Evolutionary conservation across 2,329 filamentous ascomycete genomes (phyloP).

Genomic region (Colletotrichum gigasporum): DNA sequence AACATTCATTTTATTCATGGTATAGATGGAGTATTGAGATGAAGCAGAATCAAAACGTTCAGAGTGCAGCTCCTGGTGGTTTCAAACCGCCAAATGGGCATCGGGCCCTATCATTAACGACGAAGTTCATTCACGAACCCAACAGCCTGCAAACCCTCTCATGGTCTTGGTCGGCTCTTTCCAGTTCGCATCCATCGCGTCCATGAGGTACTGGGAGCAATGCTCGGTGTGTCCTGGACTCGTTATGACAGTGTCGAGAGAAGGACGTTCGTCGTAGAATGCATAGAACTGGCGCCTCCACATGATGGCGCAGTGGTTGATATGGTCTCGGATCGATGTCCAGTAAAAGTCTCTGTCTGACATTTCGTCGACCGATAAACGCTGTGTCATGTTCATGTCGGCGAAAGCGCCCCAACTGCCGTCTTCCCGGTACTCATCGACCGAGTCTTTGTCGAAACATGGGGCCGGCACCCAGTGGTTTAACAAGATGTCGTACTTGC

Average conservation of each 20-base stretch:
- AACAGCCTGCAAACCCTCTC: constrained; percentile 28
- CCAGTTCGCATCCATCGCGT: constrained; percentile 33
- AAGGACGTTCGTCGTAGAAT: constrained; percentile 34
- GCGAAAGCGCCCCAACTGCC: constrained; percentile 35
- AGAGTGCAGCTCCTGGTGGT: too few species aligned
- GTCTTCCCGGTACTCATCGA: constrained; percentile 39
- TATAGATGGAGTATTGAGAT: too few species aligned
- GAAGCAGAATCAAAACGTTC: too few species aligned
- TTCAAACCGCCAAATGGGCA: too few species aligned
- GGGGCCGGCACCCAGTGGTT: constrained; percentile 38
- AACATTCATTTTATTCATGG: too few species aligned
- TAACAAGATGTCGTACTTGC: constrained; percentile 37
- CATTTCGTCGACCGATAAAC: constrained; percentile 35
- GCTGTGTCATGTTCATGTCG: constrained; percentile 36
- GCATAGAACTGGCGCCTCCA: constrained; percentile 39
- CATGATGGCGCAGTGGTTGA: constrained; percentile 39
- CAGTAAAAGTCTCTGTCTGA: constrained; percentile 35
- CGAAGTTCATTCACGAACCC: constrained; percentile 21
- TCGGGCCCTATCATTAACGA: too few species aligned
- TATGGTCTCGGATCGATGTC: constrained; percentile 36
- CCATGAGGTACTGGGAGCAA: constrained; percentile 39
- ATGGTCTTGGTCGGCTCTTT: constrained; percentile 32
- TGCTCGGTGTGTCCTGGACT: constrained; percentile 39
- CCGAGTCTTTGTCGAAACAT: constrained; percentile 35
- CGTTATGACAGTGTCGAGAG: constrained; percentile 35